Conservation (phyloP, 1,139 yeast genomes). For the Oligophagozyma castellii region DNA sequence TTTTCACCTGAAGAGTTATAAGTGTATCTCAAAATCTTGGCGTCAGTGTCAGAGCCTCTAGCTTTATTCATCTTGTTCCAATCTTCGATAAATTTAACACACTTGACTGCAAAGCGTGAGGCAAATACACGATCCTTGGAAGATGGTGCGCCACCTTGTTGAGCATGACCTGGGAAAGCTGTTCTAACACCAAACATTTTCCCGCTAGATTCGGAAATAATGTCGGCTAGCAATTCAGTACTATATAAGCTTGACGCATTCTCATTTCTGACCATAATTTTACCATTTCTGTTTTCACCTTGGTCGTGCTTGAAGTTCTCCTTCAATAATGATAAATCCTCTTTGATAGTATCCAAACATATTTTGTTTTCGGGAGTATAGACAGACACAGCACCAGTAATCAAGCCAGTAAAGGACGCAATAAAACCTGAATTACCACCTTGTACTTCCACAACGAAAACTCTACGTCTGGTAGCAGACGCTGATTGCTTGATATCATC, state of each 20-base stretch:
- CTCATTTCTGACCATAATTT: conserved; percentile 73
- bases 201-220: conserved; percentile 63
- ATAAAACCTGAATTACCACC: conserved; percentile 77
- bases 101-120: conserved; percentile 76
- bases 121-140: conserved; percentile 91
- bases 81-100: conserved; percentile 74
- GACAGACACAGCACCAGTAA: conserved; percentile 61
- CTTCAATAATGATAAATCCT: conserved; percentile 45
- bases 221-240: conserved; percentile 70
- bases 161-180: conserved; percentile 96
- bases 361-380: conserved; percentile 67
- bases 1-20: conserved; percentile 28
- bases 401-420: conserved; percentile 55
- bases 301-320: conserved; percentile 43
- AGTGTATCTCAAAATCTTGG: conserved; percentile 29
- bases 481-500: conserved; percentile 72
- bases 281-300: conserved; percentile 63
- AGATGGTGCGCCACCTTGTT: conserved; percentile 94
- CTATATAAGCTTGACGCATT: conserved; percentile 72
- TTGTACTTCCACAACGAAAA: conserved; percentile 73
- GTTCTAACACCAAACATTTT: conserved; percentile 82
- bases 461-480: conserved; percentile 64
- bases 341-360: conserved; percentile 41
- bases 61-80: conserved; percentile 26
- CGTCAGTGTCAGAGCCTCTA: conserved; percentile 21